Percentiles rank a stretch among this genome's conserved stretches.
These are phyloP conservation scores for Malassezia caprae DNA, from an alignment of 1,284 basidiomycete genomes.

Conservation along the genomic window DNA sequence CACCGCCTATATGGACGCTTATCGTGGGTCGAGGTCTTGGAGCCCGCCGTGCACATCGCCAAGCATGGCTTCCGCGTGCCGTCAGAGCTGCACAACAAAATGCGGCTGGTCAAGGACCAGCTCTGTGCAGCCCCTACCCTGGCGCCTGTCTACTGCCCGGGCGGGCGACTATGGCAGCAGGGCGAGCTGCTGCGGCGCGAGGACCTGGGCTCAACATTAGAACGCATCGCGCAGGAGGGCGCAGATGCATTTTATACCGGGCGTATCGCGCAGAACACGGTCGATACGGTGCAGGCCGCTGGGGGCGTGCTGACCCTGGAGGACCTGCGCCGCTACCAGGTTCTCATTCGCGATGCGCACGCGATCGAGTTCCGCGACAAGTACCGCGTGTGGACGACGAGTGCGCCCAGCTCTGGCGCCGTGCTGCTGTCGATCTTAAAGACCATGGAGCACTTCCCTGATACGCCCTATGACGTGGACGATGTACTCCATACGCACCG, in stretches of 20 bases:
- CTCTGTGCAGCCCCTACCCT: conserved; percentile 42
- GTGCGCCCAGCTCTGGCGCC: conserved; percentile 50
- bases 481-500: conserved; percentile 45
- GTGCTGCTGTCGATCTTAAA: conserved; percentile 46
- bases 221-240: conserved; percentile 30
- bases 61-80: conserved; percentile 41
- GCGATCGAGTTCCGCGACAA: conserved; percentile 63
- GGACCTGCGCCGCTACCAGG: conserved; percentile 63
- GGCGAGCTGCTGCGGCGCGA: conserved; percentile 51
- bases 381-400: conserved; percentile 68
- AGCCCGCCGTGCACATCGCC: conserved; percentile 41
- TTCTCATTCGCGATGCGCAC: conserved; percentile 51
- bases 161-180: conserved; percentile 27
- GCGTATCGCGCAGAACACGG: conserved; percentile 62
- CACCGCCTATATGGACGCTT: conserved; percentile 43
- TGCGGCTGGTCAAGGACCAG: conserved; percentile 47
- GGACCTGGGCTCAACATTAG: conserved; percentile 25
- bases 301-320: conserved; percentile 68
- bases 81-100: conserved; percentile 26
- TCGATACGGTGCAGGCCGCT: conserved; percentile 56
- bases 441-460: conserved; percentile 30
- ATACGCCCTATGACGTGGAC: conserved; percentile 20
- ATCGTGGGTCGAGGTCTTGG: conserved; percentile 39
- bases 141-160: conserved; percentile 29
- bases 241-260: conserved; percentile 53